Evolutionary conservation across 2,329 filamentous ascomycete genomes (phyloP).

Genomic region (Neonectria magnoliae): DNA sequence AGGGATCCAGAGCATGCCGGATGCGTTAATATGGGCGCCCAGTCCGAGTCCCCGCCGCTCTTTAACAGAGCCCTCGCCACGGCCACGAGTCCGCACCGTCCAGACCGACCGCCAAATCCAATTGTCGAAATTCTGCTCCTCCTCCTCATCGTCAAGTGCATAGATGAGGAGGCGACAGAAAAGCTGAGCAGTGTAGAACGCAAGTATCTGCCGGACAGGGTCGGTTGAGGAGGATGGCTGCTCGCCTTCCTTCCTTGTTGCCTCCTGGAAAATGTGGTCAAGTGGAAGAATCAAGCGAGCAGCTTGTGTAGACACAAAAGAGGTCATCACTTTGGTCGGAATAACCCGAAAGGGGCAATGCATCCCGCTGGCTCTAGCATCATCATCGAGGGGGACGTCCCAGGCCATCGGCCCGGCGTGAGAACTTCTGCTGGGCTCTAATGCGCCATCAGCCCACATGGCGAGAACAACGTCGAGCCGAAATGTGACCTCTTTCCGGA

Average conservation of each 20-base stretch:
- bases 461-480: slow-evolving; percentile 1
- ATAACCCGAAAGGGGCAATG: slow-evolving; percentile 7
- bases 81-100: not conserved
- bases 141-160: not conserved
- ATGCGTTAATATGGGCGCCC: not conserved
- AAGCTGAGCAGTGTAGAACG: slow-evolving; percentile 1
- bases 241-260: too few relatives aligned
- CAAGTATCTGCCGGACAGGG: not conserved
- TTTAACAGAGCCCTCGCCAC: too few relatives aligned
- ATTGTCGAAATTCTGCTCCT: not conserved
- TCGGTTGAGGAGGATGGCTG: too few relatives aligned
- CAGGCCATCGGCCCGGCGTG: not conserved
- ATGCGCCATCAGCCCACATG: not conserved
- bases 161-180: not conserved
- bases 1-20: not conserved
- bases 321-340: slow-evolving; percentile 1
- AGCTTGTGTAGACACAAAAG: slow-evolving; percentile 3
- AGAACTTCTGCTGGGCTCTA: not conserved
- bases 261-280: not conserved
- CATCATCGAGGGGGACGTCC: too few relatives aligned
- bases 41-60: not conserved
- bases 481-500: slow-evolving; percentile 6
- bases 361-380: not conserved
- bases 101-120: slow-evolving; percentile 1
- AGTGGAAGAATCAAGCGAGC: not conserved